Percentiles rank a stretch among this genome's conserved stretches.
These are phyloP conservation scores for Blastobotrys illinoisensis DNA, from an alignment of 1,139 yeast genomes.

Conservation along the genomic window DNA sequence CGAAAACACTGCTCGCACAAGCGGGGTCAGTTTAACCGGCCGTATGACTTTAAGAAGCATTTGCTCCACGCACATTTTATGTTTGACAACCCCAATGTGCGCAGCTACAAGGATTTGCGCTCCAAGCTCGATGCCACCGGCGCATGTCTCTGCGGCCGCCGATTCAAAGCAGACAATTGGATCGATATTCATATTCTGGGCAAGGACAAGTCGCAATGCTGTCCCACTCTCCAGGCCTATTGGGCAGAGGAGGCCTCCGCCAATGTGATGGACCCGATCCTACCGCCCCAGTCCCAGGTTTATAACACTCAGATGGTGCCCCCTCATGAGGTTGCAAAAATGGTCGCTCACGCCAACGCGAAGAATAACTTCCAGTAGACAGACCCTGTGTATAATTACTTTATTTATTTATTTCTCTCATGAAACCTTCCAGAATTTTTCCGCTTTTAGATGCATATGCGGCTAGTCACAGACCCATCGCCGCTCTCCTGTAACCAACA, in stretches of 20 bases:
- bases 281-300: background rate
- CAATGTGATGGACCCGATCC: background rate
- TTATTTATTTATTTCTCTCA: background rate
- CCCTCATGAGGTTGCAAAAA: background rate
- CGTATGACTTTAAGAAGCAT: conserved; percentile 66
- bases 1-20: conserved; percentile 52
- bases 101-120: conserved; percentile 46
- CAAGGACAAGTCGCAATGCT: conserved; percentile 12
- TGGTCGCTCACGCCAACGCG: background rate
- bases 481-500: no score
- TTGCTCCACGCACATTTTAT: conserved; percentile 56
- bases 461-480: no score
- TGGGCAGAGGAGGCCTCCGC: conserved; percentile 1
- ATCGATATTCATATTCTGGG: conserved; percentile 49
- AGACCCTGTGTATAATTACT: background rate
- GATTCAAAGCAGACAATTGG: conserved; percentile 52
- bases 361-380: background rate
- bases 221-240: conserved; percentile 15
- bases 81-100: conserved; percentile 44
- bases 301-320: background rate
- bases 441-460: background rate
- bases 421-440: background rate
- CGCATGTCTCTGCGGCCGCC: conserved; percentile 51
- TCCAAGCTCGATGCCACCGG: conserved; percentile 53
- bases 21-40: conserved; percentile 60